Evolutionary conservation across 2,329 filamentous ascomycete genomes (phyloP), one percentile per base, ranked within the genome.

Genomic region (Graphiopsis chlorocephala): DNA sequence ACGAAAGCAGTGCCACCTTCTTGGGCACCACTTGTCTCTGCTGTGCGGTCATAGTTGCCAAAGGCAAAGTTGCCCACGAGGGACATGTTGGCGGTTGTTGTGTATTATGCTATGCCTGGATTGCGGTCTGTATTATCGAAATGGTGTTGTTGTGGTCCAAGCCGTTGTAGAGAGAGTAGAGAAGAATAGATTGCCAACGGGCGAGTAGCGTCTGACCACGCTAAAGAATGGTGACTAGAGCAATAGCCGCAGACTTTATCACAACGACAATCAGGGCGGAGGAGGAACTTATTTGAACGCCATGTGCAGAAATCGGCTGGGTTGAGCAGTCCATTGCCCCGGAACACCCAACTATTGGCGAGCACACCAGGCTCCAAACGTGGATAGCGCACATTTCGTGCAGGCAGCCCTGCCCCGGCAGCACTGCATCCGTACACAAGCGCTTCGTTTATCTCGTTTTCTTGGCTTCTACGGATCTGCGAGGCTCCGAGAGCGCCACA

Each of bases 51-150:
- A 68, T 73, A 76, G 68, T 79, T 80, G 69, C 69, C 68, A 61
- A 78, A 76, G 55, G 73, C 72, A 65, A 80, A 78, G 70, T 79
- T 80, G 70, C 78, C 78, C 61, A 78, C 76, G 67, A 80, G 71
- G 66, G 77, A 78, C 79, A 81, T 81, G 67, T 26, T 72, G 65
- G 29, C 57, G 63, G n/a, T 25, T 47, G 45, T 47, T 33, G 56
- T 52, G 23, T 23, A 33, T 35, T 61, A 62, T 48, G 56, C 63
- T 28, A 26, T 38, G 57, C 28, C 15, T 48, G 47, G 60, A 45
- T 48, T 62, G 59, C 25, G 26, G 14, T 35, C 29, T 47, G 50
- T 53, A 31, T 20, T 53, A 20, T 53, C 28, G 50, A 53, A n/a
- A 28, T 29, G 17, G 10, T 14, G 10, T 52, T 28, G 50, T 53